phyloP scores from a whole-genome alignment of 1,284 basidiomycete genomes.

The Irpex rosettiformis region DNA sequence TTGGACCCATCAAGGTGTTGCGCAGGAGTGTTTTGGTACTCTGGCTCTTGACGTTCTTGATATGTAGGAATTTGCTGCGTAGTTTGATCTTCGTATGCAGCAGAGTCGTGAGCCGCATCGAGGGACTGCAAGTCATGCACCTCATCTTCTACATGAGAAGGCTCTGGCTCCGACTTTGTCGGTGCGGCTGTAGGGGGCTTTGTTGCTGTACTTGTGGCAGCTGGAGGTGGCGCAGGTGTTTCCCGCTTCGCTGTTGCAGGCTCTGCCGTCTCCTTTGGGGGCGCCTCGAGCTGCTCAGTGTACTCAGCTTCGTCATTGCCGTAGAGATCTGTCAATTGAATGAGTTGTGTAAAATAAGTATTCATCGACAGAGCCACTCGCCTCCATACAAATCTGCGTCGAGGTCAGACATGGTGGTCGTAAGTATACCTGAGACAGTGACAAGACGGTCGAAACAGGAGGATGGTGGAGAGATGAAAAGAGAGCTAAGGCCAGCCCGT shows the following conservation, averaged over 20 bases:
- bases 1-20: conserved; percentile 34
- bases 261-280: conserved; percentile 11
- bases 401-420: conserved; percentile 63
- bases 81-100: conserved; percentile 21
- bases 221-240: conserved; percentile 23
- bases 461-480: conserved; percentile 2
- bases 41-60: conserved; percentile 50
- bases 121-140: conserved; percentile 10
- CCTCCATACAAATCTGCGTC: conserved; percentile 85
- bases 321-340: conserved; percentile 60
- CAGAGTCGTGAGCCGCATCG: conserved; percentile 11
- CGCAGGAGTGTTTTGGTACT: conserved; percentile 41
- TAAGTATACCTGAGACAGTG: conserved; percentile 11
- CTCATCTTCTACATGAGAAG: conserved; percentile 10
- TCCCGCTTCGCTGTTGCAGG: conserved; percentile 13
- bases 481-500: not conserved
- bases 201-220: conserved; percentile 17
- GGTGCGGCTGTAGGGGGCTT: conserved; percentile 21
- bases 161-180: conserved; percentile 18
- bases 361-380: conserved; percentile 29
- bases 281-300: conserved; percentile 36
- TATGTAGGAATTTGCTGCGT: conserved; percentile 75
- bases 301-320: conserved; percentile 71
- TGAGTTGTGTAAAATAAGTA: not conserved
- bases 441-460: too few species aligned